phyloP scores from a whole-genome alignment of 768 basidiomycete genomes.

The Trichaptum fuscoviolaceum region DNA sequence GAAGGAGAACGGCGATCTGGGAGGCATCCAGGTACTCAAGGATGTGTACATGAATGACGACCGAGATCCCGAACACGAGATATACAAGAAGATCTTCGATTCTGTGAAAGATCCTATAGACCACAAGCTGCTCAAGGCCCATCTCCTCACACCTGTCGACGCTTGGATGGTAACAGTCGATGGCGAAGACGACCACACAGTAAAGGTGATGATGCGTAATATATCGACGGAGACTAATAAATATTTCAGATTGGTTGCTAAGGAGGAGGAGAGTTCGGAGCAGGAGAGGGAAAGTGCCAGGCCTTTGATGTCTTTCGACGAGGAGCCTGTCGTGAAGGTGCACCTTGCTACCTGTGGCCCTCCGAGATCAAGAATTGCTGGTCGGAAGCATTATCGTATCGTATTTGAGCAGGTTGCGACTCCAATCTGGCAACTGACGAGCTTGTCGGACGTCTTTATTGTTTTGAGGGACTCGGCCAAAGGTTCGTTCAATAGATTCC shows the following conservation, averaged over 20 bases:
- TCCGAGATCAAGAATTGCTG: neutral
- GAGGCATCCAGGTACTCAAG: neutral
- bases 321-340: neutral
- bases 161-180: neutral
- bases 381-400: neutral
- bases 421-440: neutral
- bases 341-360: neutral
- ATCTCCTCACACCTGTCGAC: neutral
- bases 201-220: neutral
- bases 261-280: neutral
- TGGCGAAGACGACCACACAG: neutral
- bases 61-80: neutral
- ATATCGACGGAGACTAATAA: neutral
- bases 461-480: neutral
- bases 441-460: neutral
- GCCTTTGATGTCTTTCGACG: neutral
- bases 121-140: neutral
- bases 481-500: neutral
- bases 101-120: neutral
- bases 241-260: neutral
- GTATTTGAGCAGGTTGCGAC: slow-evolving; percentile 2
- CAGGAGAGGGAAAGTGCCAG: neutral
- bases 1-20: neutral
- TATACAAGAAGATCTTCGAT: neutral
- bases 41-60: neutral